These are phyloP conservation scores for Fusarium stilboides DNA, from an alignment of 2,329 filamentous ascomycete species.

Conservation along the genomic window DNA sequence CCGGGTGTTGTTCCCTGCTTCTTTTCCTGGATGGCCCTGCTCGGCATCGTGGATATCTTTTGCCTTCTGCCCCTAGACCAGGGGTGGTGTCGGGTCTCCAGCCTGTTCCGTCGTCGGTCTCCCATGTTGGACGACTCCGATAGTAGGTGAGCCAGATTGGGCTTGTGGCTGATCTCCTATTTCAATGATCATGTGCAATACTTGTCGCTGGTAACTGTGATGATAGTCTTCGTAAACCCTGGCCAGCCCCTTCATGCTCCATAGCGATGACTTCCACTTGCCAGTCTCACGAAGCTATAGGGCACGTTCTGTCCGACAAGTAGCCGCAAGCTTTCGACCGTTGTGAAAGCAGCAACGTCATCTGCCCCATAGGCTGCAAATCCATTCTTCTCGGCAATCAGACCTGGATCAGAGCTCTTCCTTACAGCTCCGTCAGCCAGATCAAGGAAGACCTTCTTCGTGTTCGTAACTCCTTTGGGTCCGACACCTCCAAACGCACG, in stretches of 20 bases:
- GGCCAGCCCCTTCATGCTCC: constrained; percentile 54
- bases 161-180: constrained; percentile 7
- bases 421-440: constrained; percentile 71
- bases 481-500: constrained; percentile 74
- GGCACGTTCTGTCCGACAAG: constrained; percentile 90
- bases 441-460: constrained; percentile 83
- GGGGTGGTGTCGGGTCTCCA: constrained; percentile 28
- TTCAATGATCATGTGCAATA: constrained; percentile 1
- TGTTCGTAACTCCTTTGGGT: constrained; percentile 55
- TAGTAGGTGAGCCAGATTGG: constrained; percentile 11
- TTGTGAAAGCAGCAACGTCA: constrained; percentile 87
- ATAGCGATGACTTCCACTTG: constrained; percentile 68
- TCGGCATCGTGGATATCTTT: constrained; percentile 26
- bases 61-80: constrained; percentile 29
- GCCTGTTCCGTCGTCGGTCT: constrained; percentile 35
- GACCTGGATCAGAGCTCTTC: constrained; percentile 76
- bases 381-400: constrained; percentile 79
- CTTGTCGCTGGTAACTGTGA: constrained; percentile 1
- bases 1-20: constrained; percentile 28
- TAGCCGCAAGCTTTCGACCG: constrained; percentile 83
- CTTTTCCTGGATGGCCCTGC: constrained; percentile 17
- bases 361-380: constrained; percentile 85
- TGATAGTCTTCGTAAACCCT: constrained; percentile 1
- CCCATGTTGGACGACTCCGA: constrained; percentile 29
- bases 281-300: constrained; percentile 87